phyloP scores from a whole-genome alignment of 495 filamentous ascomycete species.

The Penicillium coprophilum region DNA sequence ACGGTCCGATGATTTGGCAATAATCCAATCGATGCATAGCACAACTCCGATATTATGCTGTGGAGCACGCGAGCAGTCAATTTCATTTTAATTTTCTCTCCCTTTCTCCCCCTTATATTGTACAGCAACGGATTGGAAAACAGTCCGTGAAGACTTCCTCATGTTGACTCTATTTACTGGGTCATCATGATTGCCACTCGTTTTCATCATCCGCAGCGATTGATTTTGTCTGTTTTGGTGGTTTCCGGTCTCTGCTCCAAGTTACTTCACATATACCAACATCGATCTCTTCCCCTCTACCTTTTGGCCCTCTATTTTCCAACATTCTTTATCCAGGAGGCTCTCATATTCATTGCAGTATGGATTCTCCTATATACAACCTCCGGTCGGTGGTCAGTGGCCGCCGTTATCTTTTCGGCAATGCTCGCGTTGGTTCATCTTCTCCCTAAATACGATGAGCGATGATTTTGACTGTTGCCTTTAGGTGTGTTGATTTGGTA shows the following conservation, averaged over 20 bases:
- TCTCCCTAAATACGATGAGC: background rate
- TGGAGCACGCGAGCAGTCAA: conserved; percentile 14
- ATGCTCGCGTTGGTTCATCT: conserved; percentile 14
- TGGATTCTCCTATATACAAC: conserved; percentile 19
- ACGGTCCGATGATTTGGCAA: conserved; percentile 1
- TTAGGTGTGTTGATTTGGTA: conserved; percentile 14
- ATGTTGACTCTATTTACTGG: conserved; percentile 1
- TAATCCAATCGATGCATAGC: background rate
- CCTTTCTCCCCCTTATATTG: background rate
- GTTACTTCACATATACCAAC: conserved; percentile 20
- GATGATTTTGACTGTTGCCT: background rate
- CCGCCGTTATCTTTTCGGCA: background rate
- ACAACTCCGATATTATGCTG: conserved; percentile 9
- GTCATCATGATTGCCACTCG: conserved; percentile 17
- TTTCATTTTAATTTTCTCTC: background rate
- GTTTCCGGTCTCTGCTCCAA: conserved; percentile 22
- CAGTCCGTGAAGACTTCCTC: conserved; percentile 3
- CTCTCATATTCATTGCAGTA: conserved; percentile 15
- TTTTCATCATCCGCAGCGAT: conserved; percentile 15
- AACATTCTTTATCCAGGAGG: conserved; percentile 23
- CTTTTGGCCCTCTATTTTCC: conserved; percentile 23
- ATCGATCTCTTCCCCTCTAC: conserved; percentile 11
- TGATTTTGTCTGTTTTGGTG: conserved; percentile 22
- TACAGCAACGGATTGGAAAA: conserved; percentile 6
- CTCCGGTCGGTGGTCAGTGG: conserved; percentile 13